Base-by-base conservation (phyloP, 1,139 yeast species). In the Blastobotrys aristatus region DNA sequence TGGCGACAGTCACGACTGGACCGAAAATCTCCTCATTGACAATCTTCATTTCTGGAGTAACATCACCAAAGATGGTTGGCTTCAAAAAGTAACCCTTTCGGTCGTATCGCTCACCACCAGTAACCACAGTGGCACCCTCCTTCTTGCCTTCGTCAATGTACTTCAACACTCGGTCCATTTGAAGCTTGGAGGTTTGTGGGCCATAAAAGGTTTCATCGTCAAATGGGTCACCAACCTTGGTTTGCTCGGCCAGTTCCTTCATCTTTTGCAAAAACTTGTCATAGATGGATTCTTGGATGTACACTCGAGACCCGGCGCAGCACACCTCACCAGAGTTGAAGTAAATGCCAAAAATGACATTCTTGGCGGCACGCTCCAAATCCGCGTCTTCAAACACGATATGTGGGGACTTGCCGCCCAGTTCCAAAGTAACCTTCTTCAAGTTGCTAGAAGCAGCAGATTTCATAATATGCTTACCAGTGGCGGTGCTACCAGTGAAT, bases 21-120 rank as follows among this genome's bases (percentile, higher is more conserved):
- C 95, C 95, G 56, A 86, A 86, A 66, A 86, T 85, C 72, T 86
- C 95, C 66, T 86, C 95, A 67, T 72, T 76, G 57, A 81, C 86
- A 63, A 85, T 82, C 61, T 72, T 70, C 81, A 80, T 80, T 61
- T 76, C 71, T 64, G 79, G 80, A 44, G 70, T 72, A 57, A 83
- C 92, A 61, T 82, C 82, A 48, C 83, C 77, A 63, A 86, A 84
- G 60, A 86, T 77, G 50, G 95, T 86, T 67, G 95, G 95, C 71
- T 80, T 73, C 61, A 86, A 70, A 61, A 82, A 86, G 75, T 70
- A 86, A 61, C 95, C 95, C 70, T 80, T 82, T 26, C 46, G 43
- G 49, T 56, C 53, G 40, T 71, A 59, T 69, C 86, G 79, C 62
- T 75, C 76, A 71, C 95, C 95, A 69, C 95, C 95, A 55, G 88